phyloP scores from a whole-genome alignment of 2,329 filamentous ascomycete genomes.

The Aspergillus chevalieri region DNA sequence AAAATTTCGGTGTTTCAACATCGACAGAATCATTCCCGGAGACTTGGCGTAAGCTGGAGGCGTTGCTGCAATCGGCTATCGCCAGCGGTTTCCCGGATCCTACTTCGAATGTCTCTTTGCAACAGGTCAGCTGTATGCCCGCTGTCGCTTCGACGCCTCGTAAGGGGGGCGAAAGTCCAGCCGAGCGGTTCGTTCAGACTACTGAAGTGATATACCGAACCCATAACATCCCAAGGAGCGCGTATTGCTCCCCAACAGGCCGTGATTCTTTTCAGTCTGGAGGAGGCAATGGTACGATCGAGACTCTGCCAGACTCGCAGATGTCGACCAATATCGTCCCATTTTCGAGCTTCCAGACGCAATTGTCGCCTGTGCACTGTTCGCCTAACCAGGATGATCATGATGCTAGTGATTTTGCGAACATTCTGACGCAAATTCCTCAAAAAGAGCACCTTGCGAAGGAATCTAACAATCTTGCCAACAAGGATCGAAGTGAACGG shows the following conservation, averaged over 20 bases:
- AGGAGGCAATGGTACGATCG: background rate
- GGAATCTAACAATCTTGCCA: background rate
- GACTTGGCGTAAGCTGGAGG: slow-evolving; percentile 16
- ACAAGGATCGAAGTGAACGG: background rate
- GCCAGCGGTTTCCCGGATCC: background rate
- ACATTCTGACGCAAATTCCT: slow-evolving; percentile 21
- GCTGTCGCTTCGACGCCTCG: slow-evolving; percentile 1
- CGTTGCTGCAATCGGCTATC: slow-evolving; percentile 6
- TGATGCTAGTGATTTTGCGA: slow-evolving; percentile 22
- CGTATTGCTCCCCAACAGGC: slow-evolving; percentile 4
- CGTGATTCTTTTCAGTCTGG: background rate
- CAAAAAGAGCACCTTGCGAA: slow-evolving; percentile 6
- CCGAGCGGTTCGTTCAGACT: slow-evolving; percentile 5
- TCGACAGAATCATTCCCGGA: slow-evolving; percentile 13
- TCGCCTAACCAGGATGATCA: slow-evolving; percentile 10
- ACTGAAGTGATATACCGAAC: slow-evolving; percentile 15
- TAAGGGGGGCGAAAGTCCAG: background rate
- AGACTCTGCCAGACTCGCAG: slow-evolving; percentile 3
- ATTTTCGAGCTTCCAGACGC: slow-evolving; percentile 25
- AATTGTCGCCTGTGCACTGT: slow-evolving; percentile 11
- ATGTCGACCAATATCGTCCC: slow-evolving; percentile 21
- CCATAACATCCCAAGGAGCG: slow-evolving; percentile 9
- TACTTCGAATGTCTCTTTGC: background rate
- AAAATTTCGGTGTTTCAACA: slow-evolving; percentile 9
- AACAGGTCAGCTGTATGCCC: background rate